Conservation (phyloP, 148 eudicot species). For the Rhododendron griersonianum region DNA sequence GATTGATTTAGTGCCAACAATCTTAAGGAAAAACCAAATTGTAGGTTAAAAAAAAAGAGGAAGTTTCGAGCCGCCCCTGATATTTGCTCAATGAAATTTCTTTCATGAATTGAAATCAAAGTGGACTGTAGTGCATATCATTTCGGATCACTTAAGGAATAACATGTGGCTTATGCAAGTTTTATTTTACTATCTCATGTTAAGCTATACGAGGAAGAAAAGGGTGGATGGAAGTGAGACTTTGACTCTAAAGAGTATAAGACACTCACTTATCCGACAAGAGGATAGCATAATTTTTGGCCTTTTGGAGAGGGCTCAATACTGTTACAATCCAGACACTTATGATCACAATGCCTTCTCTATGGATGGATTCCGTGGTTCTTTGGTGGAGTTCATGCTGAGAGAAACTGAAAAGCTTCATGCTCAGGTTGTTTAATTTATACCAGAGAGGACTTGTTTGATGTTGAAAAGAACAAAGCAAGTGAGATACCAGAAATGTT, state of each 20-base stretch:
- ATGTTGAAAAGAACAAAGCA: background rate
- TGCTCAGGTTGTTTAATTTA: slow-evolving; percentile 41
- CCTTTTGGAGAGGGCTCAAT: slow-evolving; percentile 64
- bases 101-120: background rate
- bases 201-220: slow-evolving; percentile 16
- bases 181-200: background rate
- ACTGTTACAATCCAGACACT: slow-evolving; percentile 55
- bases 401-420: slow-evolving; percentile 63
- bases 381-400: slow-evolving; percentile 57
- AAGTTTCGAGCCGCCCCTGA: no score
- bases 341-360: slow-evolving; percentile 56
- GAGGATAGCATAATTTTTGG: slow-evolving; percentile 67
- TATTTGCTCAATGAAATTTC: no score
- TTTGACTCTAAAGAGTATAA: slow-evolving; percentile 53
- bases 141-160: no score
- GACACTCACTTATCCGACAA: slow-evolving; percentile 53
- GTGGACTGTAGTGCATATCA: background rate
- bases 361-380: slow-evolving; percentile 54
- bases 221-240: slow-evolving; percentile 56
- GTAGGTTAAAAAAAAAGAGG: no score
- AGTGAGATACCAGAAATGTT: background rate
- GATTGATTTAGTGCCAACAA: no score
- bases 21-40: no score
- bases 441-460: background rate
- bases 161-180: background rate